Conservation (phyloP, 495 filamentous ascomycete species). For the Aspergillus heteromorphus region DNA sequence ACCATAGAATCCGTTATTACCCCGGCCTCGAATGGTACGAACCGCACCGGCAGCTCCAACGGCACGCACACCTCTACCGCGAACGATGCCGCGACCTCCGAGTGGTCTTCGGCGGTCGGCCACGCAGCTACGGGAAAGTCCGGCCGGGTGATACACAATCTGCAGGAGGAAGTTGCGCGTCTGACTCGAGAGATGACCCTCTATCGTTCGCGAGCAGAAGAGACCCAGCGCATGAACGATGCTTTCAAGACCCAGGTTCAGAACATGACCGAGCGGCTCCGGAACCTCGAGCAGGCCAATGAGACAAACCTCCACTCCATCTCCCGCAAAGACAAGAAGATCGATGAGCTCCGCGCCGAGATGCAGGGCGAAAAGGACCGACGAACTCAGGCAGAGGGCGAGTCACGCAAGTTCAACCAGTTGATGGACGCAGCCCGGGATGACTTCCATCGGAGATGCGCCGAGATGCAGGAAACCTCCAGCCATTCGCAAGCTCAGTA, state of each 20-base stretch:
- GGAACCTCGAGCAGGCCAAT: constrained; percentile 63
- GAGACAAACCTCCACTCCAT: constrained; percentile 70
- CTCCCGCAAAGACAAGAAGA: constrained; percentile 71
- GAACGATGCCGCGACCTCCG: constrained; percentile 31
- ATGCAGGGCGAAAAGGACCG: constrained; percentile 61
- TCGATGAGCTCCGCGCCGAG: constrained; percentile 64
- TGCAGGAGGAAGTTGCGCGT: constrained; percentile 85
- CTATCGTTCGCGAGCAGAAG: constrained; percentile 66
- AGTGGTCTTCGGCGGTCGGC: constrained; percentile 73
- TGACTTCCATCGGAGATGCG: constrained; percentile 54
- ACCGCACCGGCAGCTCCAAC: constrained; percentile 16
- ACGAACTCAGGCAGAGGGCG: constrained; percentile 57
- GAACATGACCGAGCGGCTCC: constrained; percentile 49
- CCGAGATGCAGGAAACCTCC: constrained; percentile 55
- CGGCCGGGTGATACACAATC: constrained; percentile 83
- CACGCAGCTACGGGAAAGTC: constrained; percentile 81
- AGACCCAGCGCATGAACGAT: constrained; percentile 65
- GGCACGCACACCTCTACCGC: constrained; percentile 22
- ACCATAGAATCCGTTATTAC: constrained; percentile 20
- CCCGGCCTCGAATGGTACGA: constrained; percentile 8
- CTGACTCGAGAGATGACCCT: constrained; percentile 74
- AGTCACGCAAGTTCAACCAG: constrained; percentile 58
- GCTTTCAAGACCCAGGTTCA: constrained; percentile 70
- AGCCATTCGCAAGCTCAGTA: constrained; percentile 55
- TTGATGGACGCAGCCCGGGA: constrained; percentile 51